phyloP scores from a whole-genome alignment of 2,329 filamentous ascomycete species.

The Fusarium concolor region DNA sequence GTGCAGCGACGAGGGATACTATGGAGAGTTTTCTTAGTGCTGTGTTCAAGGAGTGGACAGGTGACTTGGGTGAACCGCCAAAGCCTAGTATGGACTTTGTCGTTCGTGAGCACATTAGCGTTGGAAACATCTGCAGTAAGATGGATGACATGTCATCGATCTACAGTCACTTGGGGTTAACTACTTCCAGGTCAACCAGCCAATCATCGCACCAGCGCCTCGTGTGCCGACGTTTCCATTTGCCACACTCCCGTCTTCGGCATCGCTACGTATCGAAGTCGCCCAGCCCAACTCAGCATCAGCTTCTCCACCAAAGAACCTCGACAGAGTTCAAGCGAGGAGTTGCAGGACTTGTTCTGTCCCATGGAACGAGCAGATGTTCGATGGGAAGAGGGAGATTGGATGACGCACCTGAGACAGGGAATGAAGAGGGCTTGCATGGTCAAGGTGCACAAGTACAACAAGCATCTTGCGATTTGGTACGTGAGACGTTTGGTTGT shows the following conservation, averaged over 20 bases:
- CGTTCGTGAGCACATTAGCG: conserved; percentile 44
- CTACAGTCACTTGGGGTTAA: background rate
- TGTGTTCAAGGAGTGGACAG: conserved; percentile 47
- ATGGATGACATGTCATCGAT: conserved; percentile 5
- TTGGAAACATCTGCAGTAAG: conserved; percentile 48
- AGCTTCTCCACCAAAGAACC: conserved; percentile 46
- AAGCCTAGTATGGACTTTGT: conserved; percentile 48
- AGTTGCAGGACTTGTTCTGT: conserved; percentile 38
- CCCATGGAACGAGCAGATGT: conserved; percentile 46
- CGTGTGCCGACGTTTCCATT: conserved; percentile 27
- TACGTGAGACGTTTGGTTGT: conserved; percentile 42
- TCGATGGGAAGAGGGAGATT: conserved; percentile 40
- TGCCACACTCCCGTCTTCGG: conserved; percentile 43
- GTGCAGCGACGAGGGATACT: conserved; percentile 45
- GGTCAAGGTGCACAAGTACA: conserved; percentile 46
- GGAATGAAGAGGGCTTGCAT: conserved; percentile 42
- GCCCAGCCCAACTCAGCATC: conserved; percentile 45
- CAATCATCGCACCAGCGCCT: conserved; percentile 22
- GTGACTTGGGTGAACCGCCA: conserved; percentile 4
- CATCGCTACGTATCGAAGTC: conserved; percentile 45
- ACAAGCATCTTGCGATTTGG: conserved; percentile 51
- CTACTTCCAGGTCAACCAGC: conserved; percentile 24
- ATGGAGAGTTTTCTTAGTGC: conserved; percentile 51
- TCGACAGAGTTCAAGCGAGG: background rate
- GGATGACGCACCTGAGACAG: conserved; percentile 35